Percentiles rank a stretch among this genome's conserved stretches.
Conservation (phyloP, 805 yeast genomes). For the Metschnikowia gelsemii region DNA sequence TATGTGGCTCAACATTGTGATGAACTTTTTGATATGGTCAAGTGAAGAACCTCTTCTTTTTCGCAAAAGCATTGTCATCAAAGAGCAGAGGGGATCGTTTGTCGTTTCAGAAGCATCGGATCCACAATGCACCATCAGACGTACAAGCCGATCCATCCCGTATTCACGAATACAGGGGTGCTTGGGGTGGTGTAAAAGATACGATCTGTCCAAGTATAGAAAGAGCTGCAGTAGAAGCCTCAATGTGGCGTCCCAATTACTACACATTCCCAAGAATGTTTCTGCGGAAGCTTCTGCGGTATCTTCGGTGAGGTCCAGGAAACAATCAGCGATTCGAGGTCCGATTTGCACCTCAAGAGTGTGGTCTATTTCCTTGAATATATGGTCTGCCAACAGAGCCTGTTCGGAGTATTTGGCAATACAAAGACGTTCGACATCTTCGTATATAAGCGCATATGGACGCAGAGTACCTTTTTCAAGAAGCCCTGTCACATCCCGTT, state of each 20-base stretch:
- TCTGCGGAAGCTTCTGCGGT: not conserved
- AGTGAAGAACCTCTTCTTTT: not conserved
- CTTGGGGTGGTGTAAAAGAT: constrained; percentile 34
- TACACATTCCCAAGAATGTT: constrained; percentile 19
- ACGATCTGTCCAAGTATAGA: constrained; percentile 36
- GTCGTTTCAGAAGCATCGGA: not conserved
- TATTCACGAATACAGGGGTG: constrained; percentile 26
- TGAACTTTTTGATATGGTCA: not conserved
- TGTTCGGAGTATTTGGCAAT: constrained; percentile 34
- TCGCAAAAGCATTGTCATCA: not conserved
- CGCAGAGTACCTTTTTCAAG: constrained; percentile 3
- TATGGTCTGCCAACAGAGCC: constrained; percentile 25
- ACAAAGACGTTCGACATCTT: constrained; percentile 34
- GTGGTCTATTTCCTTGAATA: constrained; percentile 22
- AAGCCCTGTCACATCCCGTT: not conserved
- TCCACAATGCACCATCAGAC: not conserved
- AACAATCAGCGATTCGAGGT: constrained; percentile 10
- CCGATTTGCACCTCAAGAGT: constrained; percentile 16
- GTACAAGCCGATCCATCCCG: constrained; percentile 21
- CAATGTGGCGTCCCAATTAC: constrained; percentile 28
- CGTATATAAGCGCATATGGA: constrained; percentile 18
- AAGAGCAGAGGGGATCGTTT: constrained; percentile 4
- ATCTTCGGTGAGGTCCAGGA: not conserved
- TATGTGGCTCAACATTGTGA: constrained; percentile 9
- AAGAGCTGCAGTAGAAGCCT: constrained; percentile 30